A percentile compares a stretch with the other conserved stretches of the same genome.
Evolutionary conservation across 2,329 filamentous ascomycete genomes (phyloP).

Genomic region (Fusarium brachygibbosum): DNA sequence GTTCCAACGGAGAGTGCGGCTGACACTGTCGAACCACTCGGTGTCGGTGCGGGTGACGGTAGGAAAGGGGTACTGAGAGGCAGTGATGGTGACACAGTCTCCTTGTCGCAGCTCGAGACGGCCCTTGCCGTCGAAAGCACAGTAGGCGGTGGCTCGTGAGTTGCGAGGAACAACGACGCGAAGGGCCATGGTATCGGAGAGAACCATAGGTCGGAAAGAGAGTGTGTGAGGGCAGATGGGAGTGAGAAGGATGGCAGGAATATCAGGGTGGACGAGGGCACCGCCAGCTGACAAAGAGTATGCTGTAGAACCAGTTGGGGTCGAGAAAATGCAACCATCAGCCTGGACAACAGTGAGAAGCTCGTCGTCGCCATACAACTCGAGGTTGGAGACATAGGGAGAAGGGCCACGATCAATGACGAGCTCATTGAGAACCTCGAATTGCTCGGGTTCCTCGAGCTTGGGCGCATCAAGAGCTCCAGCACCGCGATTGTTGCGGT

Average conservation of each 20-base stretch:
- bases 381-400: constrained; percentile 95
- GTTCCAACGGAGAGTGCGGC: constrained; percentile 94
- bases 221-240: constrained; percentile 98
- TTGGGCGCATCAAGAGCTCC: constrained; percentile 65
- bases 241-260: constrained; percentile 94
- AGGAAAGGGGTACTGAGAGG: constrained; percentile 96
- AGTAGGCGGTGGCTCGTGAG: constrained; percentile 94
- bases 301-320: constrained; percentile 92
- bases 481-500: constrained; percentile 70
- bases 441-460: constrained; percentile 91
- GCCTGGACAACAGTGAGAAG: constrained; percentile 96
- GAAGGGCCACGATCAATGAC: constrained; percentile 98
- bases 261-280: constrained; percentile 95
- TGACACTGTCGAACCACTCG: constrained; percentile 98
- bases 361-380: constrained; percentile 95
- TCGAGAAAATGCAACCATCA: constrained; percentile 97
- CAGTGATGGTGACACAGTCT: constrained; percentile 95
- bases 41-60: constrained; percentile 90
- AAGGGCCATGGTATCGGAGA: constrained; percentile 93
- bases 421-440: constrained; percentile 97
- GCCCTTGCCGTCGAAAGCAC: constrained; percentile 96
- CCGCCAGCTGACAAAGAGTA: constrained; percentile 97
- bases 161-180: constrained; percentile 87
- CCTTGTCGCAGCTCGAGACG: constrained; percentile 93
- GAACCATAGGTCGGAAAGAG: constrained; percentile 97